These are phyloP conservation scores for Kalmanozyma brasiliensis DNA, from an alignment of 1,284 basidiomycete genomes.

Conservation along the genomic window DNA sequence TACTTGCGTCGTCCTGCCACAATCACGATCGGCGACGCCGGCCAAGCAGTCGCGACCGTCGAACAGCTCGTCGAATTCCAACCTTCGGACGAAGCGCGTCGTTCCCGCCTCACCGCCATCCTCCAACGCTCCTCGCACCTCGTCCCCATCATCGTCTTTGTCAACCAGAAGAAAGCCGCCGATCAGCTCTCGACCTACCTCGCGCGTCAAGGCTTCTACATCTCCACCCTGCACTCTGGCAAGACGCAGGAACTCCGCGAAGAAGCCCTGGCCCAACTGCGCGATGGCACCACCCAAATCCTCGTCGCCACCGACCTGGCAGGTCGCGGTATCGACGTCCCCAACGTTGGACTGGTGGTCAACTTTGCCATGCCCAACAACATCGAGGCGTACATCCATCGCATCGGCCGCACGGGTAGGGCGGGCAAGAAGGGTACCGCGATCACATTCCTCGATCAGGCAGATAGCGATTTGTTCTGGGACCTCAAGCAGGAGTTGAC, in stretches of 20 bases:
- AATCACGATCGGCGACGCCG: constrained; percentile 97
- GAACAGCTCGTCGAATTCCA: constrained; percentile 96
- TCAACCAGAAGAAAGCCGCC: constrained; percentile 98
- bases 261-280: constrained; percentile 84
- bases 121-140: constrained; percentile 80
- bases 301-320: constrained; percentile 97
- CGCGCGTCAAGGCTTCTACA: constrained; percentile 84
- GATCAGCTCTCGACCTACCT: constrained; percentile 95
- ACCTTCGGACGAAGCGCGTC: constrained; percentile 91
- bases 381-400: constrained; percentile 96
- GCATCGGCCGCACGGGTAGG: constrained; percentile 96
- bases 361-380: constrained; percentile 97
- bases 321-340: constrained; percentile 97
- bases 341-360: constrained; percentile 92
- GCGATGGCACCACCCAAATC: constrained; percentile 82
- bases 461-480: constrained; percentile 91
- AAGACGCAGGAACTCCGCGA: constrained; percentile 98
- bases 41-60: constrained; percentile 95
- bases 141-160: constrained; percentile 97
- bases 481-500: constrained; percentile 60
- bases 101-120: constrained; percentile 87
- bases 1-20: constrained; percentile 91
- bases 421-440: constrained; percentile 92
- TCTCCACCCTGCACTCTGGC: constrained; percentile 91
- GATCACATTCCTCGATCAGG: constrained; percentile 94